phyloP scores from a whole-genome alignment of 306 rosid genomes.

The Fagus crenata region DNA sequence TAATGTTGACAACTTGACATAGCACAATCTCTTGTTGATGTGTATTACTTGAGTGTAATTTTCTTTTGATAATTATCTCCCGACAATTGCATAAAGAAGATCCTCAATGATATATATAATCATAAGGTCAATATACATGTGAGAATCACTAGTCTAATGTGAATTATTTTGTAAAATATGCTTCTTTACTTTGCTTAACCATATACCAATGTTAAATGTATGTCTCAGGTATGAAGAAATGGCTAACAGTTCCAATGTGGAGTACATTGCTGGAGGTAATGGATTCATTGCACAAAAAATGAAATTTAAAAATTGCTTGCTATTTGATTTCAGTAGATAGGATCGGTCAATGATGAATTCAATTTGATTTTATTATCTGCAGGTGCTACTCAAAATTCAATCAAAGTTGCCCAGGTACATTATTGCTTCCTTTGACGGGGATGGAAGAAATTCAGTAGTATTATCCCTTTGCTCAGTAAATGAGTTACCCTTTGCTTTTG shows the following conservation, averaged over 20 bases:
- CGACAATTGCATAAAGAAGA: no score
- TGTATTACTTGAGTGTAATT: no score
- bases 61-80: no score
- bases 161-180: not conserved
- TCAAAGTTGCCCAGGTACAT: slow-evolving; percentile 85
- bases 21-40: no score
- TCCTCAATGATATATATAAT: no score
- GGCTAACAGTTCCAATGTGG: slow-evolving; percentile 60
- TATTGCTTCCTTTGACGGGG: not conserved
- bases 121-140: no score
- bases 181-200: not conserved
- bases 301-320: not conserved
- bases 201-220: not conserved
- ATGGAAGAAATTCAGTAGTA: not conserved
- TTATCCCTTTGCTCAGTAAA: not conserved
- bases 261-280: slow-evolving; percentile 95
- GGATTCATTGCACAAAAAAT: not conserved
- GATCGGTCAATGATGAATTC: not conserved
- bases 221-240: slow-evolving; percentile 68
- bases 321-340: not conserved
- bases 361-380: slow-evolving; percentile 12
- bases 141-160: not conserved
- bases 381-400: slow-evolving; percentile 95
- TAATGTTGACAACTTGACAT: no score
- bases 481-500: slow-evolving; percentile 11